Evolutionary conservation across 768 basidiomycete genomes (phyloP), one percentile per base, ranked within the genome.

Genomic region (Termitomyces sp.): DNA sequence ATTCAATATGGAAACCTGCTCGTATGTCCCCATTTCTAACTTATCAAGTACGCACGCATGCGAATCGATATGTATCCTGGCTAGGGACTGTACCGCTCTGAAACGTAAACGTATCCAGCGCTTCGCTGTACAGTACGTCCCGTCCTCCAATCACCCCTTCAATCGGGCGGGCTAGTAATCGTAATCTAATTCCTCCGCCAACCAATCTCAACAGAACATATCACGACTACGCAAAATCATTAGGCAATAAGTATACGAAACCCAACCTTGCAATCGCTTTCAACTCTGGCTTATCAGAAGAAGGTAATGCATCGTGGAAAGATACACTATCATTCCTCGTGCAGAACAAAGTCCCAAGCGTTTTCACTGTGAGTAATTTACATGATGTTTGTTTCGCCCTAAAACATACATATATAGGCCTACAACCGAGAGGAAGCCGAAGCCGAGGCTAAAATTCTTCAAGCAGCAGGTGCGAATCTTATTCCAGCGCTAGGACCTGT

Each of bases 221-320:
- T 52, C 70, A 73, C 26, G 58, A 65, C 14, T 66, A 60, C 48
- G 62, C 64, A 17, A 48, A 41, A 12, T 40, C 58, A 9, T 44
- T 59, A 17, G 62, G 63, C 10, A 26, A 5, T 11, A 45, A 57
- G 7, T 70, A 66, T 52, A 54, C 15, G 8, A 63, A 59, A 38
- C 71, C 71, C 2, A 71, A 72, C 40, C 62, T 75, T 10, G 73
- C 70, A 0, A 56, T 73, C 26, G 71, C 71, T 1, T 74, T 74
- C 59, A 69, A 74, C 58, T 70, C 71, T 2, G 71, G 71, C 1
- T 56, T 57, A 1, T 69, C 70, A 45, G 59, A 68, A 43, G 59
- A 62, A 40, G 56, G 48, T 8, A 19, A 12, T 0, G 49, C 50
- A 2, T 63, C 63, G 0, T 73, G 71, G 71, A 58, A 58, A 42